Base-by-base conservation (phyloP, 345 rosid genomes). In the Brassica carinata region DNA sequence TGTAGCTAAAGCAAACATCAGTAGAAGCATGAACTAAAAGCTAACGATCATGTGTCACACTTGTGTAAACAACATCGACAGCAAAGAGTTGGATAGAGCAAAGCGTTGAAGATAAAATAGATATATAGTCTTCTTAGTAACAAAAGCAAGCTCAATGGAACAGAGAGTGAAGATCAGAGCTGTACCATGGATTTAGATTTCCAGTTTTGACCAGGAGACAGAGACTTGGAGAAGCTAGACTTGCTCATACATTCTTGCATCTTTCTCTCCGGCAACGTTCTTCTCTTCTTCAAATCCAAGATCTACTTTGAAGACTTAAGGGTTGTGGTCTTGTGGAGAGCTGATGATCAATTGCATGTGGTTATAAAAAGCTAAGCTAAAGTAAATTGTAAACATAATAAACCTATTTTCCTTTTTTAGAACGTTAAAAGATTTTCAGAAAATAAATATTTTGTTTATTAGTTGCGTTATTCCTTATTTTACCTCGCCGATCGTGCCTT, bases 171-270 rank as follows among this genome's bases (percentile, higher is more conserved):
- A 51, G n/a, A 51, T 51, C 57, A 14, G 57, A 51, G 17, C 14
- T 51, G 57, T 14, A 80, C 83, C 83, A 62, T 69, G 48, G 67
- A 51, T 61, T 80, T 55, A 13, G 76, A 51, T 63, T 80, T 80
- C 83, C 83, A 80, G 2, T 2, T 17, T 33, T 38, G 17, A 17
- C 83, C 70, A 1, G 7, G 61, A 69, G 61, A 7, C 15, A 18
- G 76, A 75, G 29, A 80, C 67, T 80, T 80, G 67, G 59, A 51
- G 79, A 80, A 80, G 62, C 67, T n/a, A 48, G 59, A 74, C 65
- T 74, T 62, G 17, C 23, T 69, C 27, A 26, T 30, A 61, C 17
- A 62, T 48, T 5, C 34, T 63, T 19, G 71, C 29, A 3, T 4
- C 57, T 7, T 26, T 48, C 57, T 23, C 58, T 9, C 38, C 1